Evolutionary conservation across 345 rosid species (phyloP).

Genomic region (Theobroma cacao): DNA sequence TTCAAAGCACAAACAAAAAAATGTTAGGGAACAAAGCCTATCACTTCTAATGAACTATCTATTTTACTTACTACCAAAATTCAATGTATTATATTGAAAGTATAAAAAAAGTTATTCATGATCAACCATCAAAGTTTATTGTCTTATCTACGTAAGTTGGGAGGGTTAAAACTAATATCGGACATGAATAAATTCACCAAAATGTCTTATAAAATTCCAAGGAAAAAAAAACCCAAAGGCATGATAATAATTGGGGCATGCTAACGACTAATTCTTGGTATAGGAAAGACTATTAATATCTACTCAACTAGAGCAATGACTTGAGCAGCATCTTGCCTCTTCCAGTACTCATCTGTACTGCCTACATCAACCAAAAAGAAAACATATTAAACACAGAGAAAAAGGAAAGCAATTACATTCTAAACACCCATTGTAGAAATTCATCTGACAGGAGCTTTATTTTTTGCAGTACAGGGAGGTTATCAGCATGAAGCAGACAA

Average conservation of each 20-base stretch:
- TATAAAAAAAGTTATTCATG: not conserved
- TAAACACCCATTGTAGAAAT: not conserved
- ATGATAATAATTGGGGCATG: not conserved
- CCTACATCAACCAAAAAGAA: constrained; percentile 43
- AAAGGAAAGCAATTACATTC: not conserved
- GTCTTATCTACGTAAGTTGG: not conserved
- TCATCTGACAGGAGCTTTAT: not conserved
- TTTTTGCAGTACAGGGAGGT: not conserved
- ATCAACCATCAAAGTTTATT: not conserved
- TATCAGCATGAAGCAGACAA: not conserved
- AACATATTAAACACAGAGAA: not conserved
- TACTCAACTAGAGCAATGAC: constrained; percentile 76
- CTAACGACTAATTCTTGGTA: not conserved
- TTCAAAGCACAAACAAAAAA: constrained; percentile 33
- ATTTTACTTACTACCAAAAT: not conserved
- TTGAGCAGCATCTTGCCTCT: constrained; percentile 80
- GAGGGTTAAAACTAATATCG: not conserved
- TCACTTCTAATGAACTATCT: not conserved
- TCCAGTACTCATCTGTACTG: constrained; percentile 89
- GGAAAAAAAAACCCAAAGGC: not conserved
- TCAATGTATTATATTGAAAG: not conserved
- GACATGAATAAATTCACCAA: not conserved
- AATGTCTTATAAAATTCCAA: not conserved
- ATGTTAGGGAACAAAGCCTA: constrained; percentile 10
- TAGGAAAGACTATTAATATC: constrained; percentile 1